phyloP scores from a whole-genome alignment of 306 rosid species.

The Senna tora region DNA sequence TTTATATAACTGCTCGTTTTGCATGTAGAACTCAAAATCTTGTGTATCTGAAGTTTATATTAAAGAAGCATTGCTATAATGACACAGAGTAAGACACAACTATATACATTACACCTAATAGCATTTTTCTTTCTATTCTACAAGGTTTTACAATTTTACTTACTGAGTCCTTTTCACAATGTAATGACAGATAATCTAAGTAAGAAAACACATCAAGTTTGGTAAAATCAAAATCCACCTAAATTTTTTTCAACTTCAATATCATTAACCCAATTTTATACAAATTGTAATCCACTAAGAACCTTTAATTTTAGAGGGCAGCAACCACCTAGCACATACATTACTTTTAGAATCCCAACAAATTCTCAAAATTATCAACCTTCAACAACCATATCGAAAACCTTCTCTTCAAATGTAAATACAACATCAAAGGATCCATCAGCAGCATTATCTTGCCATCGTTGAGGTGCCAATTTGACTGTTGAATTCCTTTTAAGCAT shows the following conservation, averaged over 20 bases:
- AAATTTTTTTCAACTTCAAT: constrained; percentile 4
- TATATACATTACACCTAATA: neutral
- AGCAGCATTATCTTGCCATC: constrained; percentile 95
- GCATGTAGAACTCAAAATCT: neutral
- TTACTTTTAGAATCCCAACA: constrained; percentile 6
- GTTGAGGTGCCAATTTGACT: constrained; percentile 85
- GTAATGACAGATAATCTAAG: neutral
- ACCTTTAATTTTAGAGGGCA: neutral
- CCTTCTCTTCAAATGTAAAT: constrained; percentile 88
- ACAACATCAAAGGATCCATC: constrained; percentile 86
- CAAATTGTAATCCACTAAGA: neutral
- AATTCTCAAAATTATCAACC: constrained; percentile 50
- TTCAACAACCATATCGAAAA: constrained; percentile 91
- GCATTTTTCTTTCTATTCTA: neutral
- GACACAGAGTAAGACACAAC: neutral
- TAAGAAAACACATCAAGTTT: neutral
- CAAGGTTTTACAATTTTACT: neutral
- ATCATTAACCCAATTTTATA: neutral
- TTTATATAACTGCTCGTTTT: neutral
- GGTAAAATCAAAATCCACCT: constrained; percentile 13
- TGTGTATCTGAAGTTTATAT: neutral
- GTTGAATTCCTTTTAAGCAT: constrained; percentile 84
- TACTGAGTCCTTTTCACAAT: neutral
- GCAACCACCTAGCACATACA: neutral
- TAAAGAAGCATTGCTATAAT: neutral